Base-by-base conservation (phyloP, 2,329 filamentous ascomycete genomes). In the Botrytis galanthina region DNA sequence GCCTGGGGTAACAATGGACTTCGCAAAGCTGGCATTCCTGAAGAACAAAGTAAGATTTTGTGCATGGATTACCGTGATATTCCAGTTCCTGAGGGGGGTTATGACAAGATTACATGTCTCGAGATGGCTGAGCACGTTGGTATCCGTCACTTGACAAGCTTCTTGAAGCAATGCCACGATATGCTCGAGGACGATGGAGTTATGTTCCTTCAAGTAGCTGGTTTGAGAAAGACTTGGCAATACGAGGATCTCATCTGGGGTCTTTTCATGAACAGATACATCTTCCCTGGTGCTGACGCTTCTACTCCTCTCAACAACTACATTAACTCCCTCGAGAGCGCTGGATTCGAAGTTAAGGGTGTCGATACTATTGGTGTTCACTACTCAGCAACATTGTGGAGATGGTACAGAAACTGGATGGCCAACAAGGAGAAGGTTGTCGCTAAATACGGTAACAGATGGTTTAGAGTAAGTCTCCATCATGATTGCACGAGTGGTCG, bases 121-220 rank as follows among this genome's bases (percentile, higher is more conserved):
- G 96, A 99, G 84, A 98, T 98, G 96, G 95, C 94, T 72, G 96
- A 98, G 87, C 96, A 99, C 85, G 96, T 98, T 79, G 96, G 96
- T 85, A 93, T 98, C 75, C 92, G 94, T 77, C 93, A 97, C 84
- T 92, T 98, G 81, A 85, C 86, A 74, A 84, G 85, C 76, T 98
- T 99, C 87, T 85, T 95, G 79, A 89, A 87, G 79, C 95, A 98
- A 85, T 92, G 97, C 73, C 89, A 97, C 83, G 91, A 97, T 81
- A 98, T 98, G 94, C 90, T 98, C 72, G 93, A 98, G 75, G 96
- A 98, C 78, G 94, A 98, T 78, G 96, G 96, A 83, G 89, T 94
- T 77, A 97, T 98, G 87, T 98, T 96, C 89, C 88, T 98, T 75
- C 96, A 98, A 84, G 94, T 97, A 79, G 94, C 95, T 79, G 96